Evolutionary conservation across 192 early-diverging fungal genomes (phyloP).

Genomic region (Rhizophagus prolifer): DNA sequence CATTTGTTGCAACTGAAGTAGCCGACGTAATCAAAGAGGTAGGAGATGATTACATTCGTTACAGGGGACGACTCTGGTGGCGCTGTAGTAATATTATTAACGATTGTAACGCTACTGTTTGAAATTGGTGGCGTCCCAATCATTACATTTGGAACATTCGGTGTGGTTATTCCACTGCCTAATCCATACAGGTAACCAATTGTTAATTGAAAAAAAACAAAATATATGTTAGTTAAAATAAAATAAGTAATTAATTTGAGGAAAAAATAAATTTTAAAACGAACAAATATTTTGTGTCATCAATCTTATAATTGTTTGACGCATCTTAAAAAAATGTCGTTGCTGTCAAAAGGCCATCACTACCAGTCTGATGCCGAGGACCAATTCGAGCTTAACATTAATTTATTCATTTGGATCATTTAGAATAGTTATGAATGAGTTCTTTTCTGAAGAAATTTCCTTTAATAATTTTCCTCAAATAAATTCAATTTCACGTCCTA

Average conservation of each 20-base stretch:
- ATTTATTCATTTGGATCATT: too few relatives aligned
- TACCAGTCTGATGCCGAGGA: constrained; percentile 98
- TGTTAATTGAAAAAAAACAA: neutral
- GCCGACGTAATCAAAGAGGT: neutral
- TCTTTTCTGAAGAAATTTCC: too few relatives aligned
- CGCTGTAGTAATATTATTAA: neutral
- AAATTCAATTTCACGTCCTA: neutral
- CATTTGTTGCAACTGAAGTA: constrained; percentile 6
- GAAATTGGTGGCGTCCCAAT: neutral
- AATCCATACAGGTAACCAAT: constrained; percentile 55
- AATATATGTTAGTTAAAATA: neutral
- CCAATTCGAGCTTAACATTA: constrained; percentile 79
- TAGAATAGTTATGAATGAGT: too few relatives aligned
- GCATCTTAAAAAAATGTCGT: constrained; percentile 99
- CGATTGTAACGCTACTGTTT: neutral
- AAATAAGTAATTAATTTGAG: neutral
- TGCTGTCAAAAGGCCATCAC: constrained; percentile 93
- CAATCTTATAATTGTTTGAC: constrained; percentile 92
- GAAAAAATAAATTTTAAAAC: constrained; percentile 23
- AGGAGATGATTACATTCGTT: neutral
- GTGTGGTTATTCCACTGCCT: constrained; percentile 26
- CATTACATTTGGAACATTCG: constrained; percentile 12
- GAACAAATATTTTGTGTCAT: constrained; percentile 88
- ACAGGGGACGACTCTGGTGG: neutral
- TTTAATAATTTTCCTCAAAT: too few relatives aligned